phyloP scores from a whole-genome alignment of 2,329 filamentous ascomycete species.

The Paecilomyces sp. region DNA sequence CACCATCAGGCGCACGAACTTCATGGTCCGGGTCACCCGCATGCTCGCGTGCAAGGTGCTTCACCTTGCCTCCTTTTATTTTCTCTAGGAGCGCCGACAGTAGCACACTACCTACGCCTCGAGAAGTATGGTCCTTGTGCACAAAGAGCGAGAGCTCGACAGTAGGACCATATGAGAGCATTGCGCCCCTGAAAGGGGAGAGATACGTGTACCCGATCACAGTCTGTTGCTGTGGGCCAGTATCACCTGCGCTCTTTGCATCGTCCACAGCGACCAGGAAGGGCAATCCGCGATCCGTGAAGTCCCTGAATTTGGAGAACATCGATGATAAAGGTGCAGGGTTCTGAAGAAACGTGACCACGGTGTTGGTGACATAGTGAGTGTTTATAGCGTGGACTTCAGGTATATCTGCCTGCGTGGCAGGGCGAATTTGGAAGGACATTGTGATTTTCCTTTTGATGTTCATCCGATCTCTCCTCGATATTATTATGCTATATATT shows the following conservation, averaged over 20 bases:
- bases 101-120: constrained; percentile 25
- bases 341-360: constrained; percentile 25
- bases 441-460: neutral
- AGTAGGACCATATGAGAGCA: constrained; percentile 32
- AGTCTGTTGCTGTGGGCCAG: constrained; percentile 1
- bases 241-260: constrained; percentile 1
- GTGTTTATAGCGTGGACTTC: constrained; percentile 27
- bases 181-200: constrained; percentile 25
- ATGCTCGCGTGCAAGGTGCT: constrained; percentile 13
- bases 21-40: constrained; percentile 8
- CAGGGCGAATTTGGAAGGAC: constrained; percentile 20
- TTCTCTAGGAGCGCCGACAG: constrained; percentile 20
- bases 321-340: constrained; percentile 21
- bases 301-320: constrained; percentile 17
- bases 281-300: constrained; percentile 21
- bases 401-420: constrained; percentile 23
- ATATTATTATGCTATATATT: neutral
- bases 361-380: constrained; percentile 32
- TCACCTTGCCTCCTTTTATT: constrained; percentile 15
- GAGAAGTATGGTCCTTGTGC: constrained; percentile 23
- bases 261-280: constrained; percentile 29
- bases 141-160: constrained; percentile 35
- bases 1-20: neutral
- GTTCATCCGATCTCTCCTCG: neutral
- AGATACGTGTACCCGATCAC: constrained; percentile 30